These are phyloP conservation scores for Periconia sp. DNA, from an alignment of 2,329 filamentous ascomycete genomes.

Conservation along the genomic window DNA sequence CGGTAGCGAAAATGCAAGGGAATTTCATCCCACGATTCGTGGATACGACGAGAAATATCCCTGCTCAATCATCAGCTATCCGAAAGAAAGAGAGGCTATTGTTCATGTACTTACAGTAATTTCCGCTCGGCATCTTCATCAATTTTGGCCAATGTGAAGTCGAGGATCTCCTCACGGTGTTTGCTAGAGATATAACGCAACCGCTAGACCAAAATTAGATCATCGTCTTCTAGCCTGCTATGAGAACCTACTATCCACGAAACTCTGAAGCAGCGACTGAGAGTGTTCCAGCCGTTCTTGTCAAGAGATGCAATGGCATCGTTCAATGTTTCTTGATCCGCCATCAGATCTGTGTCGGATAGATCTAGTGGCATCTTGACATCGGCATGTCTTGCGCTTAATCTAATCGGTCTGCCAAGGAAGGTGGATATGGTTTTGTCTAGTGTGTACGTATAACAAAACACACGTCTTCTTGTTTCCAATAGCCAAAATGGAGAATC, in stretches of 20 bases:
- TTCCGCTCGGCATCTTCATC: conserved; percentile 24
- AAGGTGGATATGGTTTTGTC: conserved; percentile 44
- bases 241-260: conserved; percentile 29
- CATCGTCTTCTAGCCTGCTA: neutral
- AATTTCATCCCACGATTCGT: conserved; percentile 31
- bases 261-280: conserved; percentile 28
- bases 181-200: conserved; percentile 29
- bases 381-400: conserved; percentile 38
- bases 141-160: conserved; percentile 30
- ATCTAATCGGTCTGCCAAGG: conserved; percentile 38
- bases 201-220: conserved; percentile 15
- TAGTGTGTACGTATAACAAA: conserved; percentile 35
- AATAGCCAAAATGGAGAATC: conserved; percentile 34
- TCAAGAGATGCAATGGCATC: conserved; percentile 29
- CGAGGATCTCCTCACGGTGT: conserved; percentile 42
- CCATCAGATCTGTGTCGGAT: conserved; percentile 32
- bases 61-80: conserved; percentile 7
- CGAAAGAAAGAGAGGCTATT: neutral
- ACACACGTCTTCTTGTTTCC: conserved; percentile 36
- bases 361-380: conserved; percentile 37
- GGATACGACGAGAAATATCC: conserved; percentile 37
- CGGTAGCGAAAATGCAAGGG: conserved; percentile 38
- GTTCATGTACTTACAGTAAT: conserved; percentile 19
- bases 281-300: conserved; percentile 49
- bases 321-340: conserved; percentile 20